Base-by-base conservation (phyloP, 768 basidiomycete species). In the Phylloporus sp. region DNA sequence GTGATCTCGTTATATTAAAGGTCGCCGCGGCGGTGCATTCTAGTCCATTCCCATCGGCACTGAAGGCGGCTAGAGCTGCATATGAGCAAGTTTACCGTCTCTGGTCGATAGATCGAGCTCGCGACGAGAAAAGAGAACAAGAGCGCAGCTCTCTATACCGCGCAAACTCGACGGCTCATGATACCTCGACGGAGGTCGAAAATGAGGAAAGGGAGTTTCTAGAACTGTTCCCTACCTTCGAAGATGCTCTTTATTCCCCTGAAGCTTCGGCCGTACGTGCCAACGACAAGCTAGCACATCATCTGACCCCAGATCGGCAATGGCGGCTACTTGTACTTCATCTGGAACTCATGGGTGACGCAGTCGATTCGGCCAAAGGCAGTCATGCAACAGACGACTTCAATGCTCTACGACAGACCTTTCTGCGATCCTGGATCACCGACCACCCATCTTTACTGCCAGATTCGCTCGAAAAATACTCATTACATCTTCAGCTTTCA, bases 221-320 rank as follows among this genome's bases (percentile, higher is more conserved):
- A 40, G 71, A 80, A 6, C 66, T 98, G 26, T 99, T 99, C 69
- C 97, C 97, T 12, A 82, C 82, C 11, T 95, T 84, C 58, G 88
- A 86, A 28, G 80, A 86, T 49, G 74, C 68, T 23, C 65, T 84
- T 15, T 73, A 77, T 29, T 51, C 58, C 43, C 28, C 47, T 18
- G 45, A 47, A 29, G n/a, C 10, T 13, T 10, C 15, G 1, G 38
- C 23, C 23, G 35, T 38, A 2, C 48, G 43, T 10, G 18, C 29
- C 18, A 45, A 23, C 24, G n/a, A 53, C 20, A 45, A 58, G 29
- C 47, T 36, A 32, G 36, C 61, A 10, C 68, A 78, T 23, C 69
- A 73, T 52, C 35, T 67, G 24, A 60, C 54, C 28, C 49, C 49
- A 3, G 58, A 61, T 39, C 58, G 50, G 23, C 66, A 68, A 49